Base-by-base conservation (phyloP, 2,329 filamentous ascomycete genomes). In the Sarocladium kiliense region DNA sequence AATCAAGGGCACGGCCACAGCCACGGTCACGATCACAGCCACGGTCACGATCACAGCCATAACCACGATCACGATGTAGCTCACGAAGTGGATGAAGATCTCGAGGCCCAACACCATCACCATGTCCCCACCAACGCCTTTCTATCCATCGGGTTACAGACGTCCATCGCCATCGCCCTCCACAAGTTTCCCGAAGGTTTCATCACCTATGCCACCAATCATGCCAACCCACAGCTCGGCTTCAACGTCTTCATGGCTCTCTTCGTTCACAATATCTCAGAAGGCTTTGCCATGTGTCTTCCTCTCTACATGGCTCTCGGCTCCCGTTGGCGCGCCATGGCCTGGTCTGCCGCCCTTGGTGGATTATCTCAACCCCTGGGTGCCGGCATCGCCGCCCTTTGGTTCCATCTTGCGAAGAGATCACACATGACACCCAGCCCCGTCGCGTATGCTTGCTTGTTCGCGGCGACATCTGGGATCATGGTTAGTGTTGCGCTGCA, bases 261-360 rank as follows among this genome's bases (percentile, higher is more conserved):
- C 7, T 96, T 96, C 67, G 93, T 99, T 57, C 94, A 99, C 78
- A 99, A 97, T 73, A 96, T 99, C 65, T 92, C 91, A 26, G 94
- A 99, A 74, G 94, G 94, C 1, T 97, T 97, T 67, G 90, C 92
- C 58, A 88, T 99, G 80, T 91, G 91, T 0, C 75, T 99, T 1
- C 94, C 94, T 0, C 78, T 99, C 0, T 99, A 96, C 71, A 88
- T 99, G 64, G 94, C 94, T 1, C 82, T 97, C 30, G 82, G 87
- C 58, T 93, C 86, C 57, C 87, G 91, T 45, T 75, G 83, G 66
- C 87, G 86, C 63, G 93, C 94, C 18, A 94, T 97, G 74, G 71
- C 88, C 57, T 95, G 90, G 85, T 87, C 89, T 3, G 86, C 88
- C 10, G 68, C 96, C 0, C 77, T 99, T 0, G 94, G 94, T 11